These are phyloP conservation scores for Suillus discolor DNA, from an alignment of 768 basidiomycete genomes.

Conservation along the genomic window DNA sequence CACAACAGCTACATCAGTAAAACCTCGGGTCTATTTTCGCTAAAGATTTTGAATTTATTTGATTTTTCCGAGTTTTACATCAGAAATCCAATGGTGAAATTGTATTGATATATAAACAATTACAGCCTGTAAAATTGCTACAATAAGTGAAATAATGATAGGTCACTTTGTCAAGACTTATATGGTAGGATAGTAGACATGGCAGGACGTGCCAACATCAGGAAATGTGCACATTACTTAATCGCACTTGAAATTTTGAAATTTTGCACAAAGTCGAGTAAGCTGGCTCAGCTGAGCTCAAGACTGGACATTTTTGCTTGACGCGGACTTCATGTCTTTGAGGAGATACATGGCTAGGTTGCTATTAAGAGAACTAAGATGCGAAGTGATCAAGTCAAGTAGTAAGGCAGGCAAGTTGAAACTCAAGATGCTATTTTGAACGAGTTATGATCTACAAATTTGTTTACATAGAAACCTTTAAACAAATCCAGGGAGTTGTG, in stretches of 20 bases:
- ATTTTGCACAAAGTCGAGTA: background rate
- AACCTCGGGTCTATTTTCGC: too few species aligned
- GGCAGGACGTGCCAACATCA: background rate
- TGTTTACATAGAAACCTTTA: slow-evolving; percentile 13
- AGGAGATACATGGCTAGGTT: background rate
- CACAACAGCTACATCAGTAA: too few species aligned
- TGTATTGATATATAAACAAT: too few species aligned
- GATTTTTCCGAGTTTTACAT: too few species aligned
- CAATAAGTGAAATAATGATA: too few species aligned
- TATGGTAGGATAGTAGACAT: too few species aligned
- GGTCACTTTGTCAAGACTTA: too few species aligned
- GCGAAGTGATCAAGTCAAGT: background rate
- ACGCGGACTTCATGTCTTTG: background rate
- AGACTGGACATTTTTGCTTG: background rate
- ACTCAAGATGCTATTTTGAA: background rate
- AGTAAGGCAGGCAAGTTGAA: background rate
- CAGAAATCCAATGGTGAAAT: too few species aligned
- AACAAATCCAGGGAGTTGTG: slow-evolving; percentile 8
- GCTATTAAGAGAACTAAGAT: background rate
- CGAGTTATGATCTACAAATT: slow-evolving; percentile 16
- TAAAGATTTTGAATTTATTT: too few species aligned
- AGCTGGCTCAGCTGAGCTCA: background rate
- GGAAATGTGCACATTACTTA: background rate
- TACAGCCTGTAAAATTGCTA: too few species aligned
- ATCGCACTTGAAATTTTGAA: background rate